Base-by-base conservation (phyloP, 2,329 filamentous ascomycete genomes). In the Epichloe hybrida region DNA sequence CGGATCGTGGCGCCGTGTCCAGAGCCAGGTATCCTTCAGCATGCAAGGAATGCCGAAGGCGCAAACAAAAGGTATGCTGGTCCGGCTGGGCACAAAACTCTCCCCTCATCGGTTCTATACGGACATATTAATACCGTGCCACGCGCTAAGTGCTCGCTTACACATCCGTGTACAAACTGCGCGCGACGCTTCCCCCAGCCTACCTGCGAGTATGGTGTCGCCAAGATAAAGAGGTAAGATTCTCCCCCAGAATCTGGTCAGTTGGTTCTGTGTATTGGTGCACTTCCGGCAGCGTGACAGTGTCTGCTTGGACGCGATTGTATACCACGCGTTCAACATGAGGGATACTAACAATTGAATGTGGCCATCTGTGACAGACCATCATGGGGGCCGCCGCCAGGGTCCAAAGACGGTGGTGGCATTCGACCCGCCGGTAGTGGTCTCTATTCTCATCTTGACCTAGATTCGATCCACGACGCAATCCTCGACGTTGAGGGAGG, bases 111-210 rank as follows among this genome's bases (percentile, higher is more conserved):
- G 17, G 15, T 34, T 41, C n/a, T 12, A 17, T 1, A 40, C 8
- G 27, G 27, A 31, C 27, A 21, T 1, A 27, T 9, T 17, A 21
- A 5, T 3, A 3, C 6, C 11, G 3, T 17, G 7, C 8, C 31
- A 7, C 36, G 17, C 20, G 11, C 31, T 15, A 78, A 78, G 75
- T 79, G 75, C 58, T 74, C 76, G 56, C 73, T 76, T 56, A 69
- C 71, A 27, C 72, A 74, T 34, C 75, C 75, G 13, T 78, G 75
- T 61, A 70, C 69, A 42, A 76, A 78, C 57, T 79, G 75, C 55
- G 63, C 68, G 23, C 70, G 75, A 38, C 68, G 75, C 34, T 78
- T 74, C 53, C 75, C 75, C 0, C 72, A 70, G 49, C 74, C 74
- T 1, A 57, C 64, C 6, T 79, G 75, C 59, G 68, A 75, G 55